These are phyloP conservation scores for Cryptosporidium meleagridis DNA, from an alignment of 169 alveolate species.

Conservation along the genomic window DNA sequence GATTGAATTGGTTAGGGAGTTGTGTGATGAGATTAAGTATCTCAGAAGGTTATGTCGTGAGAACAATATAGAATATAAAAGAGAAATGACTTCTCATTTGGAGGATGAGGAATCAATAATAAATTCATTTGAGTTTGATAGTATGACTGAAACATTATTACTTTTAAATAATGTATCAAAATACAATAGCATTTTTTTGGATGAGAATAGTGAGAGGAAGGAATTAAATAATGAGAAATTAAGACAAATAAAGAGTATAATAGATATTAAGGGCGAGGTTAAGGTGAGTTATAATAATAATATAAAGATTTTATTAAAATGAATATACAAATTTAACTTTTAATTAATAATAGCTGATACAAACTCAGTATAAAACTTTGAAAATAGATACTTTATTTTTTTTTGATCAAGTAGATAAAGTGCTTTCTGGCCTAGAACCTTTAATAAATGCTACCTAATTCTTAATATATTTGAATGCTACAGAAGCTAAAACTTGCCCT, in stretches of 20 bases:
- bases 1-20: slow-evolving; percentile 27
- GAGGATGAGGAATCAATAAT: slow-evolving; percentile 62
- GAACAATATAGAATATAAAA: slow-evolving; percentile 28
- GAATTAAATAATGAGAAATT: neutral
- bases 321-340: neutral
- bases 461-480: slow-evolving; percentile 38
- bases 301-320: neutral
- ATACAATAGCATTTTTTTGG: slow-evolving; percentile 22
- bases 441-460: neutral
- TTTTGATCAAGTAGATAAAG: slow-evolving; percentile 57
- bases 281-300: slow-evolving; percentile 34
- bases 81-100: slow-evolving; percentile 49
- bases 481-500: slow-evolving; percentile 72
- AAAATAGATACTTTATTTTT: slow-evolving; percentile 41
- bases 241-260: neutral
- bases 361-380: slow-evolving; percentile 50
- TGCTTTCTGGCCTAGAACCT: neutral
- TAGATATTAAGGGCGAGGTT: slow-evolving; percentile 29
- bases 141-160: slow-evolving; percentile 30
- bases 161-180: slow-evolving; percentile 25
- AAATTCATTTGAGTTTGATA: slow-evolving; percentile 67
- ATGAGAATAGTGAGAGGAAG: neutral
- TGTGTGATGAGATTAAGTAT: slow-evolving; percentile 35
- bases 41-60: slow-evolving; percentile 42
- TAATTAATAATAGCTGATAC: slow-evolving; percentile 16